A percentile compares a stretch with the other conserved stretches of the same genome.
Evolutionary conservation across 305 asterid genomes (phyloP).

Genomic region (Solanum hybrid): DNA sequence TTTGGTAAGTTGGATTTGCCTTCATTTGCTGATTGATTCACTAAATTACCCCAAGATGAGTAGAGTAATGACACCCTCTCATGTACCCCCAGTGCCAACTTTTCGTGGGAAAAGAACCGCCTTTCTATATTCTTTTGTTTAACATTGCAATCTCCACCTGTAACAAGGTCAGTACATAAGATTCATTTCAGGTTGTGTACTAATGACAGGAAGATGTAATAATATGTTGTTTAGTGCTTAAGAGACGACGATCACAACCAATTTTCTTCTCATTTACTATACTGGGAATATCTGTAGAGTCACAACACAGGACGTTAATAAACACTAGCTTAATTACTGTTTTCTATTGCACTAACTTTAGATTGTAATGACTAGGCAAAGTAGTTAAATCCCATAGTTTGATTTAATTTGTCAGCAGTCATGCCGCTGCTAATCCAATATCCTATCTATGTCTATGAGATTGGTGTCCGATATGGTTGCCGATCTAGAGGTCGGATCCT

Average conservation of each 20-base stretch:
- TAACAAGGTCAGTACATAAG: neutral
- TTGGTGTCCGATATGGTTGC: no score
- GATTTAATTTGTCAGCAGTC: neutral
- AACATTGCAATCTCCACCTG: constrained; percentile 32
- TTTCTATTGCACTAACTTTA: neutral
- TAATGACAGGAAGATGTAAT: neutral
- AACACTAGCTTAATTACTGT: neutral
- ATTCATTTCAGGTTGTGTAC: neutral
- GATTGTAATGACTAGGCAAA: neutral
- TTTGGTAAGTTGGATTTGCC: constrained; percentile 23
- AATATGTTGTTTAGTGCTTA: neutral
- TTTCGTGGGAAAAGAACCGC: constrained; percentile 23
- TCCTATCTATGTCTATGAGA: neutral
- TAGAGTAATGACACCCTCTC: constrained; percentile 40
- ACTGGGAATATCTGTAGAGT: neutral
- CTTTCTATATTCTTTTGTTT: constrained; percentile 26
- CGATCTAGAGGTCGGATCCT: no score
- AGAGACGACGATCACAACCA: neutral
- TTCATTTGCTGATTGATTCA: constrained; percentile 17
- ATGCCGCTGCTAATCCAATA: neutral
- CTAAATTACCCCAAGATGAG: constrained; percentile 46
- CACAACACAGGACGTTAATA: neutral
- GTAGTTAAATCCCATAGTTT: neutral
- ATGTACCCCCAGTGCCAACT: constrained; percentile 6
- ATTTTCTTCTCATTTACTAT: neutral